These are phyloP conservation scores for Turritis glabra DNA, from an alignment of 345 rosid species.

Conservation along the genomic window DNA sequence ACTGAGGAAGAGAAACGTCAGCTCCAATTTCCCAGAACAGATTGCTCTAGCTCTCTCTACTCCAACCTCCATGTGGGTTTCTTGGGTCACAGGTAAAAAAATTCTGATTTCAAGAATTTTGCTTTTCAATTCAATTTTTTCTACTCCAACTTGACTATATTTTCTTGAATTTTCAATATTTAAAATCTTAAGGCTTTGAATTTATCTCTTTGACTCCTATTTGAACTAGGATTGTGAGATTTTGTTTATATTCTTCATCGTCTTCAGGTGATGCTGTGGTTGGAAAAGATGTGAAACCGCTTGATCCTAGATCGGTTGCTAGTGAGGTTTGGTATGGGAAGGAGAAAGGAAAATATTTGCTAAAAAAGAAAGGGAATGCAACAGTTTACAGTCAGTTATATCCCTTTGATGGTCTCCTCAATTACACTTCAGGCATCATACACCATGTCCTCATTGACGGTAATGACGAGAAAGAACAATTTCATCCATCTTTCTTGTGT, in stretches of 20 bases:
- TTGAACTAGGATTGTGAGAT: neutral
- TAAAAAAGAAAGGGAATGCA: conserved; percentile 50
- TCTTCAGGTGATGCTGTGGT: conserved; percentile 68
- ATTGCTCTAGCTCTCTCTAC: conserved; percentile 70
- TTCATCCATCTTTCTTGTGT: neutral
- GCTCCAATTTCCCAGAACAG: conserved; percentile 63
- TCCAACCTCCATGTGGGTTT: conserved; percentile 82
- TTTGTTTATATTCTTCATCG: neutral
- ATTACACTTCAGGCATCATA: conserved; percentile 83
- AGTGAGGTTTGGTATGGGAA: conserved; percentile 82
- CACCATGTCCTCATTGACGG: conserved; percentile 80
- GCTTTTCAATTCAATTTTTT: neutral
- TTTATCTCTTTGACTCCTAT: no score
- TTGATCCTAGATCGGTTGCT: conserved; percentile 54
- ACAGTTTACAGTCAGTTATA: conserved; percentile 74
- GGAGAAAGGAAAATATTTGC: conserved; percentile 47
- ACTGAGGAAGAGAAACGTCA: conserved; percentile 58
- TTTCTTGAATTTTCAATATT: neutral
- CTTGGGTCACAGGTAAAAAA: conserved; percentile 81
- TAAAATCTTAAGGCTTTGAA: neutral
- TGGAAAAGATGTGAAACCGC: conserved; percentile 57
- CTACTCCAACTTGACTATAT: neutral
- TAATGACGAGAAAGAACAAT: conserved; percentile 1
- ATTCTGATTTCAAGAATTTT: neutral
- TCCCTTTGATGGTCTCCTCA: conserved; percentile 74